Evolutionary conservation across 441 rosid genomes (phyloP), one percentile per base, ranked within the genome.

Genomic region (Gossypium gossypioides): DNA sequence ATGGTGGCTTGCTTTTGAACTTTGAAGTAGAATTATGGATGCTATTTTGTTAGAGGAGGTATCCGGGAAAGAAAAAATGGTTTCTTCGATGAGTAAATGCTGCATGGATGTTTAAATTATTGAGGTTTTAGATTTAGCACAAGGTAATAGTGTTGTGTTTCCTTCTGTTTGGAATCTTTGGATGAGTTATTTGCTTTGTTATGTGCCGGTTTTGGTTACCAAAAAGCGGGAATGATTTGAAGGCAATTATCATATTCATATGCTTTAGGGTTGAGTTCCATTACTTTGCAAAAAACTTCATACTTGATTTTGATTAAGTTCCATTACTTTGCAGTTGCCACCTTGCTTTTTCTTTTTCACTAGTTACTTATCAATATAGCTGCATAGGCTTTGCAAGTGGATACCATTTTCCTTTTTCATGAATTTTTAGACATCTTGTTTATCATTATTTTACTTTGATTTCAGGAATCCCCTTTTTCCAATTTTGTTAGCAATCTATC

Each of bases 391-490:
- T 8, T 37, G 10, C 15, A 46, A 12, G 24, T 46, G 15, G 3
- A 29, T 13, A 22, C 61, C 54, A 37, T 3, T 37, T 44, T 13
- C 12, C n/a, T 22, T 16, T 61, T n/a, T 51, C 66, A 25, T 56
- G 40, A 22, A 22, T 48, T n/a, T n/a, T 42, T 32, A 18, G 27
- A 69, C 22, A 15, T 42, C n/a, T 70, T 72, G 13, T 6, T 42
- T 65, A 0, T 68, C 16, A 22, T n/a, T 52, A 27, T 69, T 62
- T 73, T 19, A 37, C 22, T 59, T 63, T 74, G 64, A 42, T 60
- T 75, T 72, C 81, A 84, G 91, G 89, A 84, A 68, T 86, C 89
- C 19, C 91, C 89, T 1, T 84, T 79, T 72, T 75, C 83, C 2
- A 77, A 80, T 76, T 84, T 48, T 62, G 2, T 77, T 9, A 80